Evolutionary conservation across 2,329 filamentous ascomycete species (phyloP), one percentile per base, ranked within the genome.

Genomic region (Aspergillus sp.): DNA sequence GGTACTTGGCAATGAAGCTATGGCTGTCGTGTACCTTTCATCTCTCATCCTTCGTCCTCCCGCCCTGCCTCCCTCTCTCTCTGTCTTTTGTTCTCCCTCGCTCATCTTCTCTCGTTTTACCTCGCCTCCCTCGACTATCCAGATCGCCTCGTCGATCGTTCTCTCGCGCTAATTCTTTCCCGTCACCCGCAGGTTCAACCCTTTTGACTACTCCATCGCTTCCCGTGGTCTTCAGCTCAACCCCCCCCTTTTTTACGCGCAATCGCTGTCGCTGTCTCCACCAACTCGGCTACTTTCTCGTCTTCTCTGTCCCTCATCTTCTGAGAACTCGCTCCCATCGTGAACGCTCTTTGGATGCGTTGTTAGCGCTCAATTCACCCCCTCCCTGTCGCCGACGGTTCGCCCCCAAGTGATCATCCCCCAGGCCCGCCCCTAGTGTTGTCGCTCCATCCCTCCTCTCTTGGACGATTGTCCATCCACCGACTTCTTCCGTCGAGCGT

Each of bases 31-130:
- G 24, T 26, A 26, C 16, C 35, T 36, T 36, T 36, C 35, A 6
- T 46, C 30, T 22, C n/a, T 19, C 35, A n/a, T n/a, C n/a, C n/a
- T n/a, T n/a, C n/a, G n/a, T 47, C 49, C 42, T 32, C 20, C 46
- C 22, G 3, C 38, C 26, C 19, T 13, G n/a, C 36, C 41, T 45
- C 38, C 46, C 38, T 42, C 47, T 45, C 54, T 35, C 53, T 38
- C 35, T 50, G 43, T 17, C 33, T 44, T 45, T 33, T 17, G 14
- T 24, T 46, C 16, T 36, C 36, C 49, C 42, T 40, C 44, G 7
- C 19, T 13, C 44, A 30, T 47, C 45, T 16, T 47, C 32, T 38
- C 30, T 17, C 35, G 26, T 8, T 20, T 14, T 14, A 4, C 5
- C 13, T 16, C 13, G 3, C 35, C 35, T 13, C 35, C 13, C 11